Conservation (phyloP, 2,329 filamentous ascomycete species). For the Dendrostoma leiphaemia region DNA sequence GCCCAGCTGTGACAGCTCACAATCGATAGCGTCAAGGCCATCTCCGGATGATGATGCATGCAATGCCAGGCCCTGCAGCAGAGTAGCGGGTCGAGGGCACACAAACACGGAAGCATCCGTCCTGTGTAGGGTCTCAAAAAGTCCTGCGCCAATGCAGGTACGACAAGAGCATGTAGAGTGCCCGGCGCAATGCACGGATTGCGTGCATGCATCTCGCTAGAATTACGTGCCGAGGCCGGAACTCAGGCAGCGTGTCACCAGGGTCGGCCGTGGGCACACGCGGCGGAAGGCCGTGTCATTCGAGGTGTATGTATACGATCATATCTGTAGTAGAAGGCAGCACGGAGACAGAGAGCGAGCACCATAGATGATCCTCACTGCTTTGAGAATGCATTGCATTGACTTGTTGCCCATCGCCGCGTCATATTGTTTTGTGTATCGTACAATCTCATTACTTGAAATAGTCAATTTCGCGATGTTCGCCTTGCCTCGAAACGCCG, state of each 20-base stretch:
- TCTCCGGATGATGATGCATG: background rate
- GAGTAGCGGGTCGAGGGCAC: too few relatives aligned
- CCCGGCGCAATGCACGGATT: background rate
- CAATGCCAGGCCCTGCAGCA: background rate
- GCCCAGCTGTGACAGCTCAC: background rate
- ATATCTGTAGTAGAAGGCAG: background rate
- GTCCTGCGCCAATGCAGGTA: background rate
- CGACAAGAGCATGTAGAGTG: background rate
- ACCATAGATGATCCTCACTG: background rate
- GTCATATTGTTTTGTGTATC: background rate
- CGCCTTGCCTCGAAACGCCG: constrained; percentile 13
- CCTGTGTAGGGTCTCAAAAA: too few relatives aligned
- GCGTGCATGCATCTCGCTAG: background rate
- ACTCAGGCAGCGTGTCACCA: background rate
- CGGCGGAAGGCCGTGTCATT: background rate
- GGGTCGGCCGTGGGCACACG: background rate
- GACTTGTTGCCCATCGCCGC: too few relatives aligned
- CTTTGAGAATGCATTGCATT: too few relatives aligned
- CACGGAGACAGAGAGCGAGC: background rate
- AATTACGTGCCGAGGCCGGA: background rate
- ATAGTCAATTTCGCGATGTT: constrained; percentile 2
- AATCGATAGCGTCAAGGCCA: background rate
- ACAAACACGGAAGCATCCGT: background rate
- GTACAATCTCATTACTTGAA: constrained; percentile 8
- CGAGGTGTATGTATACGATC: too few relatives aligned